These are phyloP conservation scores for Neophaeococcomyces aloes DNA, from an alignment of 2,329 filamentous ascomycete genomes.

Conservation along the genomic window DNA sequence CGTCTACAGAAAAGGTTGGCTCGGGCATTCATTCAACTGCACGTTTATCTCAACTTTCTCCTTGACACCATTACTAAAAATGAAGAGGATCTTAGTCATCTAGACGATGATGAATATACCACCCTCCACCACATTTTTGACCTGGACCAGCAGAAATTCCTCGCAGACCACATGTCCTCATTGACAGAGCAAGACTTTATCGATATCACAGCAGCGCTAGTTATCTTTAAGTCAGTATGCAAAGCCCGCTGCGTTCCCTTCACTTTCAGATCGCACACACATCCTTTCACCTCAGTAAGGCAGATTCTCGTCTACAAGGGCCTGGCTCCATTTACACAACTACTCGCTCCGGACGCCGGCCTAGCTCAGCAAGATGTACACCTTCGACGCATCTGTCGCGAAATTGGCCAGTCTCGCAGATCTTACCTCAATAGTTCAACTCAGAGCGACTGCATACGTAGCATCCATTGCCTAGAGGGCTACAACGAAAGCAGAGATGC, in stretches of 20 bases:
- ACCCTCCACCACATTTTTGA: slow-evolving; percentile 6
- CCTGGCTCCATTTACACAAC: slow-evolving; percentile 2
- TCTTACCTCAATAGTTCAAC: background rate
- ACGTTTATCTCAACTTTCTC: slow-evolving; percentile 3
- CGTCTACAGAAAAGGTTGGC: background rate
- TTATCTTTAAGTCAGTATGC: slow-evolving; percentile 4
- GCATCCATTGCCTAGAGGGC: slow-evolving; percentile 5
- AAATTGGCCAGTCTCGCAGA: slow-evolving; percentile 1
- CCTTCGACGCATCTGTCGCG: background rate
- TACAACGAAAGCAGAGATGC: background rate
- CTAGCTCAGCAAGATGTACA: background rate
- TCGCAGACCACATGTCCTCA: slow-evolving; percentile 2
- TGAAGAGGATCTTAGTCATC: background rate
- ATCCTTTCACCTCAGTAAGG: slow-evolving; percentile 10
- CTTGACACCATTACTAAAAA: background rate
- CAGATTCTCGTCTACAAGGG: slow-evolving; percentile 8
- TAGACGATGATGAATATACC: slow-evolving; percentile 4
- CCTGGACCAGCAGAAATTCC: slow-evolving; percentile 4
- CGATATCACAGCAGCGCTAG: slow-evolving; percentile 3
- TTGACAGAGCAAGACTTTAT: slow-evolving; percentile 5
- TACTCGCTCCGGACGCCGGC: background rate
- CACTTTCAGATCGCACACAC: background rate
- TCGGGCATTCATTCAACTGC: background rate
- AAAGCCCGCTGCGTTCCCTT: slow-evolving; percentile 6
- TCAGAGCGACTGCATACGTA: background rate